Evolutionary conservation across 1,139 yeast species (phyloP), one percentile per base, ranked within the genome.

Genomic region (Wickerhamomyces sp.): DNA sequence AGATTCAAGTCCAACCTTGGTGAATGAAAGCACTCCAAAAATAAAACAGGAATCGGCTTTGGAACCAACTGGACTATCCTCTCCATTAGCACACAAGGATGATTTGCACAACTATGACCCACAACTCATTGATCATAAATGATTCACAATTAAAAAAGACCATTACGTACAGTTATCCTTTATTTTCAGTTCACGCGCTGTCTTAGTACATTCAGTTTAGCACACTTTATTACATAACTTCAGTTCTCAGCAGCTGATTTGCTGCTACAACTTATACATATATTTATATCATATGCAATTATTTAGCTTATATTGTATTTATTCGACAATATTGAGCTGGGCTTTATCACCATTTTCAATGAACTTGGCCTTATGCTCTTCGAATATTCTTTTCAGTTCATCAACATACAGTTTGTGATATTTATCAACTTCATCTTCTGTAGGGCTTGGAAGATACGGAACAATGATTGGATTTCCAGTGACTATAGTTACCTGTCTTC

Each of bases 391-490:
- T 47, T 70, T 63, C 51, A 94, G 64, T 44, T 79, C 89, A 14
- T 76, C 73, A n/a, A 84, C 73, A 57, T 92, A 92, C 29, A 78
- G 55, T 22, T 64, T 65, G 59, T 92, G 97, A 55, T 85, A 88
- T 46, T 80, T 70, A 41, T 85, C 83, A 18, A 92, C 70, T 41
- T 72, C 72, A 17, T 68, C 68, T 13, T 63, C 56, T 1, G 70
- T 58, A 1, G 82, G 81, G 29, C 65, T 54, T 9, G 64, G 64
- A 16, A 63, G 53, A 40, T 68, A 63, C 2, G 90, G 88, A 5
- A 90, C 76, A 29, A 75, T 68, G 17, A 92, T 84, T 3, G 98
- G 97, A 30, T 67, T 67, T 0, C 98, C 98, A 33, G 85, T 77
- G 28, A 86, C 88, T 19, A 90, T 74, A 49, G 86, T 74, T 40